Conservation (phyloP, 2,329 filamentous ascomycete species). For the Monilinia polystroma region DNA sequence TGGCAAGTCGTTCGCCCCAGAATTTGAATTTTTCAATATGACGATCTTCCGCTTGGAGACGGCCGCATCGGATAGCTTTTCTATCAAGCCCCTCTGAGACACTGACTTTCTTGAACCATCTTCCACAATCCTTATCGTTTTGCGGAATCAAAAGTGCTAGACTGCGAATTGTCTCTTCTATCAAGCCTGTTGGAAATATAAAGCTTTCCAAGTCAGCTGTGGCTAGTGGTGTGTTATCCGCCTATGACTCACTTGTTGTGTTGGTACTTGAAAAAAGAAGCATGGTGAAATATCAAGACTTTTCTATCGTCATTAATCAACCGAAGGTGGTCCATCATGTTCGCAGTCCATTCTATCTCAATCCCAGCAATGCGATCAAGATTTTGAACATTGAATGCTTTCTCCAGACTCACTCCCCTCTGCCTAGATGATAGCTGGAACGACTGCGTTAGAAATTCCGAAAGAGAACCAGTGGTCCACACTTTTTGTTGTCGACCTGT, state of each 20-base stretch:
- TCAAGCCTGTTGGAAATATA: background rate
- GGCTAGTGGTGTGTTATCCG: background rate
- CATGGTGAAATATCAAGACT: conserved; percentile 45
- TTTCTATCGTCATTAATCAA: conserved; percentile 43
- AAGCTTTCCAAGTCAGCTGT: background rate
- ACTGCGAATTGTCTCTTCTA: conserved; percentile 7
- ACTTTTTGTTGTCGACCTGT: background rate
- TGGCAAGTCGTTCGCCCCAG: conserved; percentile 35
- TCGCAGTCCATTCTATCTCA: conserved; percentile 38
- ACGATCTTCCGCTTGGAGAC: conserved; percentile 26
- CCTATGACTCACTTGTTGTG: background rate
- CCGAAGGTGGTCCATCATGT: conserved; percentile 45
- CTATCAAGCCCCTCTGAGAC: background rate
- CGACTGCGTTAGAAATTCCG: background rate
- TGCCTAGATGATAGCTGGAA: background rate
- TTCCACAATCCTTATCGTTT: background rate
- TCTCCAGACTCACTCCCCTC: background rate
- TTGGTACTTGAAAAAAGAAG: conserved; percentile 29
- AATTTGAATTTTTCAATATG: background rate
- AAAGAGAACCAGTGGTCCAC: background rate
- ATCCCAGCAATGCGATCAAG: conserved; percentile 14
- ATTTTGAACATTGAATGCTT: conserved; percentile 10
- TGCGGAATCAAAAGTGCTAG: background rate
- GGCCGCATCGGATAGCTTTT: background rate
- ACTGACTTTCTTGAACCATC: background rate